phyloP scores from a whole-genome alignment of 1,139 yeast species.

The Hyphopichia khmerensis region DNA sequence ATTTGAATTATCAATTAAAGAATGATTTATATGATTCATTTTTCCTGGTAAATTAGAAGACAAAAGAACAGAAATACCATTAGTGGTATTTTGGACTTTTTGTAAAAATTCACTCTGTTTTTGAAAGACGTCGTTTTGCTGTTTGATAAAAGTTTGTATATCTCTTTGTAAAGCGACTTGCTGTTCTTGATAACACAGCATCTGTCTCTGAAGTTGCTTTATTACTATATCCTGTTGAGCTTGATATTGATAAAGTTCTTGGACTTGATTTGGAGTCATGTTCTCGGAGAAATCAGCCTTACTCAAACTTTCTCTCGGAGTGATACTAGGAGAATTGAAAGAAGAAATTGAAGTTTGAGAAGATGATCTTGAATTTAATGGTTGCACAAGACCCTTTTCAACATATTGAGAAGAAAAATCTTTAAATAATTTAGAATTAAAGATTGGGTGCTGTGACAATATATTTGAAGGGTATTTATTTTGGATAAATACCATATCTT shows the following conservation, averaged over 20 bases:
- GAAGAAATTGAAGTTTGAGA: conserved; percentile 1
- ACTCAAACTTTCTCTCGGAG: conserved; percentile 1
- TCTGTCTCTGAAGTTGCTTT: conserved; percentile 15
- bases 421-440: conserved; percentile 21
- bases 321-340: neutral
- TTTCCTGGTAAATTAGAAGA: conserved; percentile 16
- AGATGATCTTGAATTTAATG: neutral
- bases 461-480: conserved; percentile 25
- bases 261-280: neutral
- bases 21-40: conserved; percentile 17
- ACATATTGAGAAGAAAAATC: conserved; percentile 18
- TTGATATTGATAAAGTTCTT: conserved; percentile 6
- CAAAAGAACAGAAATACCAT: conserved; percentile 20
- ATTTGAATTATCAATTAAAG: conserved; percentile 17
- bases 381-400: conserved; percentile 8
- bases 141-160: conserved; percentile 16
- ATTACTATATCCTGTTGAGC: conserved; percentile 7
- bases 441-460: conserved; percentile 27
- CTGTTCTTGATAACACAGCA: conserved; percentile 14
- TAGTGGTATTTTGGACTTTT: conserved; percentile 16
- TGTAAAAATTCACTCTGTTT: conserved; percentile 20
- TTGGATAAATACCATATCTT: conserved; percentile 33
- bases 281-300: neutral
- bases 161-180: conserved; percentile 14
- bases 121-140: conserved; percentile 19